A percentile compares a stretch with the other conserved stretches of the same genome.
These are phyloP conservation scores for Austroboletus niveus DNA, from an alignment of 1,284 basidiomycete genomes.

Conservation along the genomic window DNA sequence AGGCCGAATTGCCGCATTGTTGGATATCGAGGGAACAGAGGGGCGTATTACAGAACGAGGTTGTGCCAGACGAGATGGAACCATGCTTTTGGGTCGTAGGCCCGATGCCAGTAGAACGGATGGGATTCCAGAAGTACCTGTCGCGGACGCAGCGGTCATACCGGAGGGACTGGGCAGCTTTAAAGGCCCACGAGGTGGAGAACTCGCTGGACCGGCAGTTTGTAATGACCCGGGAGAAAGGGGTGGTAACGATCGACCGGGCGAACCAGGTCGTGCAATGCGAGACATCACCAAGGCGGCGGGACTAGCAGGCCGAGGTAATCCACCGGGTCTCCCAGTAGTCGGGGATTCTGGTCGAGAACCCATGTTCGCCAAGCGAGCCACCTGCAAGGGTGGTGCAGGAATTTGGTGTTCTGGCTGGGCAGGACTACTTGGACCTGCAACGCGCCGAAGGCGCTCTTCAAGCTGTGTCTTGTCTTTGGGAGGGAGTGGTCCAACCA, in stretches of 20 bases:
- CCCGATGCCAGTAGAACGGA: slow-evolving; percentile 48
- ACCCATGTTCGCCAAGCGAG: slow-evolving; percentile 51
- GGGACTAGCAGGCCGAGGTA: slow-evolving; percentile 67
- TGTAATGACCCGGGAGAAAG: slow-evolving; percentile 47
- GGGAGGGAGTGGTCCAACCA: slow-evolving; percentile 73
- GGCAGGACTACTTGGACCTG: slow-evolving; percentile 57
- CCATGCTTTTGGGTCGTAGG: slow-evolving; percentile 58
- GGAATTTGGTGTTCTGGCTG: slow-evolving; percentile 40
- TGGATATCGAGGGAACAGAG: slow-evolving; percentile 15
- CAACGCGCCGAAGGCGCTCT: slow-evolving; percentile 82
- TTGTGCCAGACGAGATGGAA: slow-evolving; percentile 69
- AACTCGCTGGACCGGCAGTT: slow-evolving; percentile 41
- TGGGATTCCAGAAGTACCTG: slow-evolving; percentile 32
- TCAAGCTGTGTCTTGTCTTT: slow-evolving; percentile 93
- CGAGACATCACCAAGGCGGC: slow-evolving; percentile 50
- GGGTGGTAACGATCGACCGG: slow-evolving; percentile 47
- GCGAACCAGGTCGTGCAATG: slow-evolving; percentile 62
- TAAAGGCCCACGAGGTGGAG: slow-evolving; percentile 39
- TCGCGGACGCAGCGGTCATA: slow-evolving; percentile 32
- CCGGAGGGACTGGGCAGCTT: slow-evolving; percentile 25
- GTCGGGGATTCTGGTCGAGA: slow-evolving; percentile 58
- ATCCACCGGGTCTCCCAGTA: slow-evolving; percentile 41
- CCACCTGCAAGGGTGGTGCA: slow-evolving; percentile 41
- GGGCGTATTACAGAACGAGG: slow-evolving; percentile 44
- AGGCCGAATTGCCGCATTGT: slow-evolving; percentile 18